A percentile compares a stretch with the other conserved stretches of the same genome.
These are phyloP conservation scores for Pseudodiploospora longispora DNA, from an alignment of 2,329 filamentous ascomycete species.

Conservation along the genomic window DNA sequence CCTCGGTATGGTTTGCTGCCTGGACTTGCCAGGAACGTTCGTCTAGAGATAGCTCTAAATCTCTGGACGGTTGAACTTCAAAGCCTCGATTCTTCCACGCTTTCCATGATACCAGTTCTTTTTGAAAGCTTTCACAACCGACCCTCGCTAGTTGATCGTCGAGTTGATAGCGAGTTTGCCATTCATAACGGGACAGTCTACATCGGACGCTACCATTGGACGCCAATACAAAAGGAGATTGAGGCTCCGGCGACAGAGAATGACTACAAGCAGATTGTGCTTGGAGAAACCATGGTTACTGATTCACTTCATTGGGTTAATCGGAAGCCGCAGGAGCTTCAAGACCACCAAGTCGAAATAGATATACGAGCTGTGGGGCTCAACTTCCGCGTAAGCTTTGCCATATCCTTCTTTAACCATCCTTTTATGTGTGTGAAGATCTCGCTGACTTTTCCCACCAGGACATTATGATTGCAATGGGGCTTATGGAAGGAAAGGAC, in stretches of 20 bases:
- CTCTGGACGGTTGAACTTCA: conserved; percentile 7
- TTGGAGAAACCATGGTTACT: not conserved
- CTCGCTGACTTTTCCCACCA: conserved; percentile 7
- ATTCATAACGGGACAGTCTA: not conserved
- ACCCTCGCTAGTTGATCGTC: not conserved
- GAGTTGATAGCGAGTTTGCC: not conserved
- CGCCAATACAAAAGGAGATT: conserved; percentile 13
- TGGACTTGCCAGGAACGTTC: conserved; percentile 1
- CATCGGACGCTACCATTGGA: not conserved
- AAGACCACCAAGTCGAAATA: conserved; percentile 1
- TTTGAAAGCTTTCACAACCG: not conserved
- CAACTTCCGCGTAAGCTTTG: conserved; percentile 2
- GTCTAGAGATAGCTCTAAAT: not conserved
- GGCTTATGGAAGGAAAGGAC: conserved; percentile 2
- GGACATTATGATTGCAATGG: conserved; percentile 10
- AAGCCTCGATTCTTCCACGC: not conserved
- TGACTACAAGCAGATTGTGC: not conserved
- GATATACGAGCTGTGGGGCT: conserved; percentile 1
- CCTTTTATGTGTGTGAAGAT: not conserved
- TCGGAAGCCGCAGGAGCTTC: not conserved
- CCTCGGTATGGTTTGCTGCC: conserved; percentile 3
- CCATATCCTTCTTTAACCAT: no score
- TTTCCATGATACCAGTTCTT: not conserved
- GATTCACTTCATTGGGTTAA: conserved; percentile 2
- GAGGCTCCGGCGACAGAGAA: not conserved